phyloP scores from a whole-genome alignment of 352 stramenopile genomes.

The Phytopythium helicoides region DNA sequence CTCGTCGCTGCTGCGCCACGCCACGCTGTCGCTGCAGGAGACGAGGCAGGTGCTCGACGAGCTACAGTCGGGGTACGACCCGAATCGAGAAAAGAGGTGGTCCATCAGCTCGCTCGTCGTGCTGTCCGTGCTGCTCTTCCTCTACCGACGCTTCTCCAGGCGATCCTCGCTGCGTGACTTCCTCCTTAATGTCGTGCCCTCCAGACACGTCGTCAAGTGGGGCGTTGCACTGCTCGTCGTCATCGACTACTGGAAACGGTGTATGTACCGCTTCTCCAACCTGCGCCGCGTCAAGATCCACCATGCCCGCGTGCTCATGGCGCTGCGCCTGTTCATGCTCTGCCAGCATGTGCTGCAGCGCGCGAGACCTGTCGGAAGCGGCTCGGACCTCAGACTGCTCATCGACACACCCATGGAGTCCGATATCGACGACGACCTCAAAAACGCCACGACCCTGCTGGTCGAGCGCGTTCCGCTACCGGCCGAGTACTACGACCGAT shows the following conservation, averaged over 20 bases:
- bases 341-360: constrained; percentile 84
- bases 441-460: constrained; percentile 78
- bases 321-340: constrained; percentile 73
- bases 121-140: constrained; percentile 44
- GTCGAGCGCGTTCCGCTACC: constrained; percentile 79
- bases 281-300: constrained; percentile 84
- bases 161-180: constrained; percentile 71
- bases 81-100: constrained; percentile 82
- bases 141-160: constrained; percentile 74
- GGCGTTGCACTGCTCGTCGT: constrained; percentile 43
- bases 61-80: constrained; percentile 82
- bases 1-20: constrained; percentile 74
- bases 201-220: constrained; percentile 60
- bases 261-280: constrained; percentile 81
- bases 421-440: constrained; percentile 87
- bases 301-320: constrained; percentile 82
- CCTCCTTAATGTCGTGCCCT: constrained; percentile 61
- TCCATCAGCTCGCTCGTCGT: constrained; percentile 71
- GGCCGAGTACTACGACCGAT: constrained; percentile 82
- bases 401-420: constrained; percentile 84
- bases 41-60: constrained; percentile 76
- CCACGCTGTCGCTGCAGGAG: constrained; percentile 81
- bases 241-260: constrained; percentile 76
- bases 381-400: constrained; percentile 70
- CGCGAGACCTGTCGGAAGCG: constrained; percentile 62